phyloP scores from a whole-genome alignment of 2,329 filamentous ascomycete species.

The Colletotrichum sp. region DNA sequence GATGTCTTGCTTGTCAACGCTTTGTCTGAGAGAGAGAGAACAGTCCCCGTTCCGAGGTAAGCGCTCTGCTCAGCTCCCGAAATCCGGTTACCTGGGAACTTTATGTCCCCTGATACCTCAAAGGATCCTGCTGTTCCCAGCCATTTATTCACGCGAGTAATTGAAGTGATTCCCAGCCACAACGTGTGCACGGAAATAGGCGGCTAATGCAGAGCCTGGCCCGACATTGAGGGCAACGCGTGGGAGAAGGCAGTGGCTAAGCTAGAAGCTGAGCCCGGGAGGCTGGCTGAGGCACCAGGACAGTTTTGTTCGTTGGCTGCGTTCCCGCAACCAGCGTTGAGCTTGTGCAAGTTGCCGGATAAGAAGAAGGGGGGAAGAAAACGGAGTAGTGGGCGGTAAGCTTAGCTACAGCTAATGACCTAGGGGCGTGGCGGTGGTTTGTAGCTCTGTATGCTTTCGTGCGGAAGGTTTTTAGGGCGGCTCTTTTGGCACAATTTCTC shows the following conservation, averaged over 20 bases:
- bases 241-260: background rate
- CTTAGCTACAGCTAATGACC: background rate
- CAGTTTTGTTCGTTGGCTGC: background rate
- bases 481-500: background rate
- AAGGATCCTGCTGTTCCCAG: conserved; percentile 7
- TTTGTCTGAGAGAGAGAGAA: background rate
- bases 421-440: background rate
- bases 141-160: background rate
- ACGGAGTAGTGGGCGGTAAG: background rate
- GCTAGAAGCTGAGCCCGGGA: background rate
- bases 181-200: background rate
- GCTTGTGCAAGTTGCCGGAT: background rate
- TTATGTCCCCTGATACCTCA: background rate
- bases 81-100: background rate
- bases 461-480: background rate
- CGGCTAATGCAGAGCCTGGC: background rate
- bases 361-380: background rate
- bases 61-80: background rate
- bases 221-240: background rate
- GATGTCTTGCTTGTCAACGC: background rate
- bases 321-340: background rate
- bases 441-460: conserved; percentile 3
- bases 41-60: background rate
- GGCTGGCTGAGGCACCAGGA: background rate
- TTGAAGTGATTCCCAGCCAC: conserved; percentile 1